Percentiles rank a stretch among this genome's conserved stretches.
These are phyloP conservation scores for bread wheat (Triticum aestivum) DNA, from an alignment of 176 grass and related monocot species.

Conservation along the genomic window DNA sequence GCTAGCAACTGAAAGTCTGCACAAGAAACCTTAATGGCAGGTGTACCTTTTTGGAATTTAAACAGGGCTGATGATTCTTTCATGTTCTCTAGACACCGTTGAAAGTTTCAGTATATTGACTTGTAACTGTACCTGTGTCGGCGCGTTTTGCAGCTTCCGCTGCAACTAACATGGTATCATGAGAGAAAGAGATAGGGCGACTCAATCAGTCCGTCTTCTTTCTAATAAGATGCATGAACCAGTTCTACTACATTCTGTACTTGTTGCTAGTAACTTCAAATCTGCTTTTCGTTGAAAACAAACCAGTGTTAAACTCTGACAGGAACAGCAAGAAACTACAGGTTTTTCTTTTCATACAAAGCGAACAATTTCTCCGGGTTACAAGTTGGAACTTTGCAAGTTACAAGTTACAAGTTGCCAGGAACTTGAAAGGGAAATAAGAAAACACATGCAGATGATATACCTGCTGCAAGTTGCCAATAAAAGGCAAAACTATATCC, in stretches of 20 bases:
- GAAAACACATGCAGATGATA: not conserved
- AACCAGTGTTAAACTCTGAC: too few species aligned
- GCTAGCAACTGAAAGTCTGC: not conserved
- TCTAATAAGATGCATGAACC: not conserved
- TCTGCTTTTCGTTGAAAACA: too few species aligned
- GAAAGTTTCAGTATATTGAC: not conserved
- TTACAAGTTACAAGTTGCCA: too few species aligned
- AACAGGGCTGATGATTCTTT: constrained; percentile 12
- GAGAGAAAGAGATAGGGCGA: not conserved
- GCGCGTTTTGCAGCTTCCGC: not conserved
- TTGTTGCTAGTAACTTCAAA: too few species aligned
- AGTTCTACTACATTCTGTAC: too few species aligned
- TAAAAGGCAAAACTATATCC: not conserved
- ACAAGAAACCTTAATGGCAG: not conserved
- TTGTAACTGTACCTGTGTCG: not conserved
- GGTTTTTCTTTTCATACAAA: too few species aligned
- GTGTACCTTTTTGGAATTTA: not conserved
- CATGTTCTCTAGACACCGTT: not conserved
- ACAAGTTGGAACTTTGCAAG: too few species aligned
- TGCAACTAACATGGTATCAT: not conserved
- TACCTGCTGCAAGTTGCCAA: not conserved
- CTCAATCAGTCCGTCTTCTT: not conserved
- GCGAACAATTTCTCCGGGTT: too few species aligned
- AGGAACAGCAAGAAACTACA: too few species aligned
- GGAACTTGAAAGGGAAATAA: too few species aligned